These are phyloP conservation scores for Penicillium psychrofluorescens DNA, from an alignment of 495 filamentous ascomycete genomes.

Conservation along the genomic window DNA sequence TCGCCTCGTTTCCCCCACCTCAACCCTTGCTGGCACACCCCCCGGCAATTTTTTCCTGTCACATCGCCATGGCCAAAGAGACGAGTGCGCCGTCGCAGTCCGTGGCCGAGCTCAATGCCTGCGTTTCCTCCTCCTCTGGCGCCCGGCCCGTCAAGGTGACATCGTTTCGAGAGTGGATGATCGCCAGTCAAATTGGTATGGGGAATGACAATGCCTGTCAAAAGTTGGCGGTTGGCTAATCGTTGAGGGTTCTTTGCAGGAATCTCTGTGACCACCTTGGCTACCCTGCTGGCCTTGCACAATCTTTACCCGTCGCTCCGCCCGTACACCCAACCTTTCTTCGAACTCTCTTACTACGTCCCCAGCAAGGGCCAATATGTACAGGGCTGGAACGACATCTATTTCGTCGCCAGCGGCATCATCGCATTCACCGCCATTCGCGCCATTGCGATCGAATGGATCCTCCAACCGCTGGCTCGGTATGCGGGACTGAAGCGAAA, in stretches of 20 bases:
- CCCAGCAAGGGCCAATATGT: constrained; percentile 56
- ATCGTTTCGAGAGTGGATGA: constrained; percentile 45
- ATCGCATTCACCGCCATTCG: constrained; percentile 80
- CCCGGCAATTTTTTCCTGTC: constrained; percentile 5
- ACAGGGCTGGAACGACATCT: constrained; percentile 71
- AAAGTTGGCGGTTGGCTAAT: constrained; percentile 11
- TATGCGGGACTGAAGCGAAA: constrained; percentile 64
- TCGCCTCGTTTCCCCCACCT: constrained; percentile 15
- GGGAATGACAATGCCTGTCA: constrained; percentile 1
- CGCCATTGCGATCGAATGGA: constrained; percentile 77
- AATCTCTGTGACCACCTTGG: constrained; percentile 69
- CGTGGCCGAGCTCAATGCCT: constrained; percentile 35
- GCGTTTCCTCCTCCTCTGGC: constrained; percentile 31
- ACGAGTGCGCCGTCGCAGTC: constrained; percentile 17
- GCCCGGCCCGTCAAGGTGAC: constrained; percentile 33
- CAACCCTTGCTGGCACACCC: constrained; percentile 11
- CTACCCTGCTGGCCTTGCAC: constrained; percentile 71
- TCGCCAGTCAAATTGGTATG: constrained; percentile 48
- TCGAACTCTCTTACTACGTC: constrained; percentile 77
- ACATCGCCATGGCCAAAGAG: constrained; percentile 29
- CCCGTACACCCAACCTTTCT: constrained; percentile 75
- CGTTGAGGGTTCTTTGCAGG: constrained; percentile 37
- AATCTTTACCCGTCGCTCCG: constrained; percentile 70
- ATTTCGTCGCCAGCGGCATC: constrained; percentile 72
- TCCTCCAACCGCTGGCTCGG: constrained; percentile 69